Conservation (phyloP, 1,284 basidiomycete species). For the Trametes versicolor region DNA sequence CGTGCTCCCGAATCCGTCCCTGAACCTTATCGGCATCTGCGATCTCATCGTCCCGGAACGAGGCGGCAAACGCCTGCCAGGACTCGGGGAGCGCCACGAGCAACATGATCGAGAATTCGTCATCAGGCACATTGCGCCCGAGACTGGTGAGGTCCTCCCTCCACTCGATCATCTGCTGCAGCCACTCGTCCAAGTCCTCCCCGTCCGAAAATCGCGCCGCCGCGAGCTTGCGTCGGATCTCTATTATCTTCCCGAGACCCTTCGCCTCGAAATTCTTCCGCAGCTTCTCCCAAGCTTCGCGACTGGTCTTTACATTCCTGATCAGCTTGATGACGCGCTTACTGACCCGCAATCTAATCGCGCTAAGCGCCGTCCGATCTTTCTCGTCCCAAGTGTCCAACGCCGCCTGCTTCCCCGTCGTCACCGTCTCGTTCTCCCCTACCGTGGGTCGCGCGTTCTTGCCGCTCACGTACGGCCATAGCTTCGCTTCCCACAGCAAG, state of each 20-base stretch:
- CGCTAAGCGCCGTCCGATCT: too few relatives aligned
- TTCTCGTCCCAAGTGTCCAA: too few relatives aligned
- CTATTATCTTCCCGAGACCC: conserved; percentile 41
- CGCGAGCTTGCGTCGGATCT: conserved; percentile 40
- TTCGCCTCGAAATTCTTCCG: conserved; percentile 39
- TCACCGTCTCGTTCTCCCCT: neutral
- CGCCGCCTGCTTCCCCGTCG: too few relatives aligned
- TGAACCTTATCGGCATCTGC: conserved; percentile 41
- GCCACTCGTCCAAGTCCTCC: conserved; percentile 44
- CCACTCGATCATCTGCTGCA: conserved; percentile 36
- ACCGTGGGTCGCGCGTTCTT: conserved; percentile 6
- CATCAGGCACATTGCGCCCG: neutral
- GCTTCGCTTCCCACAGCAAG: conserved; percentile 42
- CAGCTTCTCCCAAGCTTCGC: conserved; percentile 39
- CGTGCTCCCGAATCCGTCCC: conserved; percentile 46
- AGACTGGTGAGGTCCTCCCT: conserved; percentile 37
- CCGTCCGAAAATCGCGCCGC: conserved; percentile 39
- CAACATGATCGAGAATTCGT: conserved; percentile 26
- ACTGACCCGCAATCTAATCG: too few relatives aligned
- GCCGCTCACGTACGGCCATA: conserved; percentile 35
- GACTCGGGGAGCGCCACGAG: conserved; percentile 48
- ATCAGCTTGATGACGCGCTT: neutral
- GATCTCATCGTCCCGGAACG: conserved; percentile 38
- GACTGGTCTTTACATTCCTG: conserved; percentile 5
- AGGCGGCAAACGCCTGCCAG: conserved; percentile 47